These are phyloP conservation scores for Lichtheimia ramosa DNA, from an alignment of 371 early-diverging fungal genomes.

Conservation along the genomic window DNA sequence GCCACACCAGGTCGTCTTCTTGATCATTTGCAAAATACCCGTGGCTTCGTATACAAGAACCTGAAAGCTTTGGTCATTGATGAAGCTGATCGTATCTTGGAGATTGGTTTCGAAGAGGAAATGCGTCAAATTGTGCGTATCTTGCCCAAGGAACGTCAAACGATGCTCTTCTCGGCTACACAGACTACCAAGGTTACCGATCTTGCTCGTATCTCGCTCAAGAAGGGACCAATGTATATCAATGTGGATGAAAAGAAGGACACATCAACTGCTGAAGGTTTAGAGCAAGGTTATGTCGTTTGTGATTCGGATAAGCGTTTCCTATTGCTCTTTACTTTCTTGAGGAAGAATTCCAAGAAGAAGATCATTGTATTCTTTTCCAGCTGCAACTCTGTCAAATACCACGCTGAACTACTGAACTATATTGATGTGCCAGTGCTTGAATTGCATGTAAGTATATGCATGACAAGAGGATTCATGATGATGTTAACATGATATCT, in stretches of 20 bases:
- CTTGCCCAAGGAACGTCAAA: conserved; percentile 75
- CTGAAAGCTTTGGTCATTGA: conserved; percentile 93
- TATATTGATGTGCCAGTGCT: conserved; percentile 54
- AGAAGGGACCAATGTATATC: conserved; percentile 68
- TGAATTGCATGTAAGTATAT: conserved; percentile 36
- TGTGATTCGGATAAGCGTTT: conserved; percentile 48
- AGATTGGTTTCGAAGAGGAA: conserved; percentile 95
- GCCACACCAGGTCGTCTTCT: conserved; percentile 98
- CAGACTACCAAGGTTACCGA: conserved; percentile 78
- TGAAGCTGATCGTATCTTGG: conserved; percentile 98
- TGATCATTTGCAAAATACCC: conserved; percentile 91
- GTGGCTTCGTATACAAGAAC: conserved; percentile 73
- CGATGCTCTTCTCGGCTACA: conserved; percentile 93
- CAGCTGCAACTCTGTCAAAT: conserved; percentile 92
- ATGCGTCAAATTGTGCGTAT: conserved; percentile 79
- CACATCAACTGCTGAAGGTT: conserved; percentile 23
- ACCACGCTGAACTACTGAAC: conserved; percentile 71
- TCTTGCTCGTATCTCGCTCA: conserved; percentile 79
- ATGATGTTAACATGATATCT: conserved; percentile 43
- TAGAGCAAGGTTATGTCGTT: conserved; percentile 43
- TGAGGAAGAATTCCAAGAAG: conserved; percentile 37
- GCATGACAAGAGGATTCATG: not conserved
- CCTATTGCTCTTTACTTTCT: conserved; percentile 24
- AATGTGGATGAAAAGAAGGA: conserved; percentile 38
- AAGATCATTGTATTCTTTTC: conserved; percentile 90